Base-by-base conservation (phyloP, 2,329 filamentous ascomycete species). In the Volutella citrinella region DNA sequence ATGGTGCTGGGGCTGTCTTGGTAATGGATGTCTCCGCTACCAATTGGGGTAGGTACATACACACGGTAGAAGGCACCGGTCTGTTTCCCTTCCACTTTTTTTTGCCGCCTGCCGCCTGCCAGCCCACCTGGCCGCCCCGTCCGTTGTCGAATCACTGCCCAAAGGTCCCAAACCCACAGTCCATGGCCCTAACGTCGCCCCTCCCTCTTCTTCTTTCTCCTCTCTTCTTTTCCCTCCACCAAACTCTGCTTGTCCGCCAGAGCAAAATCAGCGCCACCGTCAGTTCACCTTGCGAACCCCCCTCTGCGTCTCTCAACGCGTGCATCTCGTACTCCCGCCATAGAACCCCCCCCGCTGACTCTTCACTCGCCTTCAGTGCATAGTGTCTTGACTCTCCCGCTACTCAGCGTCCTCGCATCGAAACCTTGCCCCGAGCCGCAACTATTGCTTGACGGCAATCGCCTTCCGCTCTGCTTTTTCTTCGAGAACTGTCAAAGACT, bases 161-260 rank as follows among this genome's bases (percentile, higher is more conserved):
- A 38, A 49, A 45, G 44, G 32, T 26, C 45, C 36, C 44, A 42
- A 40, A 38, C 45, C 38, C 46, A 42, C 42, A 39, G n/a, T n/a
- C n/a, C n/a, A n/a, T n/a, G 50, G 50, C 50, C 50, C 50, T 53
- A 53, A 54, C 43, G 41, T 43, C 51, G 42, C 49, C 40, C 40
- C 18, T 39, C 33, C 31, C 18, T 46, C 40, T 32, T 39, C 45
- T 45, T 52, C 40, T 45, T 42, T 34, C 42, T 46, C 38, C 38
- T 45, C 27, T 37, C 32, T 45, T 38, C 39, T 34, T 42, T 37
- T 30, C 38, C 36, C 29, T 38, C 34, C 30, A 25, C 29, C 29
- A 38, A 35, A 44, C 34, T 47, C 50, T 54, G 48, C 46, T 53
- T 31, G 22, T 36, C 37, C 29, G 43, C 43, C 27, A 35, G 48